phyloP scores from a whole-genome alignment of 768 basidiomycete genomes.

The Russula olivacea region DNA sequence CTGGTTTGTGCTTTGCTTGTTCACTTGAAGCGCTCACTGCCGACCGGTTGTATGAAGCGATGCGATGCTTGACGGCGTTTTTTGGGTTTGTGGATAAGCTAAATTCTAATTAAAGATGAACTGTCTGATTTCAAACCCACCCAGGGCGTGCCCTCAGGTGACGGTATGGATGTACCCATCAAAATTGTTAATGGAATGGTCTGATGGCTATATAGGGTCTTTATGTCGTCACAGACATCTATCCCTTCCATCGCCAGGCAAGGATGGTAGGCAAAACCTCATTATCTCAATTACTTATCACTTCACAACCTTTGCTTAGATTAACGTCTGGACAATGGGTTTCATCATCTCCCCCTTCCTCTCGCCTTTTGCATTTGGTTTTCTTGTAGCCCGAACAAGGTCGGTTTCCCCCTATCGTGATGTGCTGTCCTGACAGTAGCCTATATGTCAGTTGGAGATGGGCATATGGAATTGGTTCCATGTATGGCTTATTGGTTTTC shows the following conservation, averaged over 20 bases:
- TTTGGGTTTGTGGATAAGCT: constrained; percentile 41
- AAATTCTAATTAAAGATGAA: not conserved
- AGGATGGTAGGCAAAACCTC: constrained; percentile 41
- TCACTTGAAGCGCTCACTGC: not conserved
- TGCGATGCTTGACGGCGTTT: constrained; percentile 55
- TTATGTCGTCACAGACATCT: constrained; percentile 57
- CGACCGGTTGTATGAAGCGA: constrained; percentile 33
- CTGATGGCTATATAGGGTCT: constrained; percentile 38
- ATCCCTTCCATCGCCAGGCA: constrained; percentile 64
- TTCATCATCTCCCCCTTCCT: constrained; percentile 61
- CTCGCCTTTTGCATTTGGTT: constrained; percentile 63
- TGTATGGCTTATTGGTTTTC: constrained; percentile 52
- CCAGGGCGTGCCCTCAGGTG: constrained; percentile 54
- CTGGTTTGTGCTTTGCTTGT: constrained; percentile 39
- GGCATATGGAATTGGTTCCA: constrained; percentile 60
- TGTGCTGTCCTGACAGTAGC: not conserved
- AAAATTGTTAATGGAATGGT: not conserved
- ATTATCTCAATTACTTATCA: not conserved
- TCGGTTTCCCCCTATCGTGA: constrained; percentile 22
- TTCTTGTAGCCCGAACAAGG: constrained; percentile 52
- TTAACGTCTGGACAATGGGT: constrained; percentile 70
- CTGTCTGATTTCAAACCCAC: not conserved
- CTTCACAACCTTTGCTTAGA: constrained; percentile 32
- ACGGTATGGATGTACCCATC: constrained; percentile 32
- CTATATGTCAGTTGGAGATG: constrained; percentile 46